phyloP scores from a whole-genome alignment of 2,329 filamentous ascomycete species.

The Trichoderma gracile region DNA sequence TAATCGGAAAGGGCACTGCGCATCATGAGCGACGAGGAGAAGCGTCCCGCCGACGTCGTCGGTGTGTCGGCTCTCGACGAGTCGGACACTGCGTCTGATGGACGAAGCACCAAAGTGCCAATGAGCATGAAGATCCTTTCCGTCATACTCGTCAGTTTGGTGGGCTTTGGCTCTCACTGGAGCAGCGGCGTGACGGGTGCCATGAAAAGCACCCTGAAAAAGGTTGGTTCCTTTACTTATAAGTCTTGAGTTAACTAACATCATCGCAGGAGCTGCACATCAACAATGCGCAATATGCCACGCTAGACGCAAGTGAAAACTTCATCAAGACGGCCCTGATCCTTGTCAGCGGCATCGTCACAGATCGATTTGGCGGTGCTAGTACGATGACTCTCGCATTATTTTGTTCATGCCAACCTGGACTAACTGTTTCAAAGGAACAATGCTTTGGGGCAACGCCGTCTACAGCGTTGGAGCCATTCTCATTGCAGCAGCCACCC shows the following conservation, averaged over 20 bases:
- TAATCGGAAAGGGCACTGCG: neutral
- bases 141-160: constrained; percentile 35
- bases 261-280: constrained; percentile 52
- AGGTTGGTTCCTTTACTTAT: too few relatives aligned
- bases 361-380: constrained; percentile 60
- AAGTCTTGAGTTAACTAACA: too few relatives aligned
- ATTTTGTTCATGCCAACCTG: neutral
- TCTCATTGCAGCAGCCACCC: constrained; percentile 58
- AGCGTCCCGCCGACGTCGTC: constrained; percentile 1
- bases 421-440: constrained; percentile 35
- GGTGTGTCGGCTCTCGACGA: constrained; percentile 3
- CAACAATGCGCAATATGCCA: constrained; percentile 59
- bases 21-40: constrained; percentile 18
- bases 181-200: constrained; percentile 61
- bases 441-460: constrained; percentile 63
- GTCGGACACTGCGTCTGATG: constrained; percentile 7
- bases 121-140: constrained; percentile 20
- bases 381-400: constrained; percentile 35
- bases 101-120: constrained; percentile 2
- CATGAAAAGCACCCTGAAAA: constrained; percentile 63
- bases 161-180: constrained; percentile 62
- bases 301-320: constrained; percentile 61
- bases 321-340: constrained; percentile 62
- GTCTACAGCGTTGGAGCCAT: constrained; percentile 60
- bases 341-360: constrained; percentile 55